phyloP scores from a whole-genome alignment of 176 grass and related monocot species.

The Carex kokanica region DNA sequence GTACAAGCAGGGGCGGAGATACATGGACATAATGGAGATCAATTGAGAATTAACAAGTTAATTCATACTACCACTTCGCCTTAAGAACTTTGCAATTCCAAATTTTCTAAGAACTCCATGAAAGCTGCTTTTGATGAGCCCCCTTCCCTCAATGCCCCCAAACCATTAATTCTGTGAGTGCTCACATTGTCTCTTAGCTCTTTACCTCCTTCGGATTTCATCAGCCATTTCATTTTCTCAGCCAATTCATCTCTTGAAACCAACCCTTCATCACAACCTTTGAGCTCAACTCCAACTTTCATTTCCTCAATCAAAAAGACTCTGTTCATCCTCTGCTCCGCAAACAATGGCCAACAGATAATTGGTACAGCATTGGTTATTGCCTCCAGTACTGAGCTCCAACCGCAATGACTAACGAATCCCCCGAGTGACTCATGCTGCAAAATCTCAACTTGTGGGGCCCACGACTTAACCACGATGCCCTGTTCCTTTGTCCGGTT shows the following conservation, averaged over 20 bases:
- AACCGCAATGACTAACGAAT: conserved; percentile 33
- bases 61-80: no score
- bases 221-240: conserved; percentile 24
- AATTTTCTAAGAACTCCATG: conserved; percentile 29
- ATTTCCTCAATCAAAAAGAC: conserved; percentile 16
- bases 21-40: no score
- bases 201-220: conserved; percentile 4
- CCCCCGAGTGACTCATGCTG: conserved; percentile 12
- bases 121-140: conserved; percentile 30
- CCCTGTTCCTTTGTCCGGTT: conserved; percentile 18
- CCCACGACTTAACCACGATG: conserved; percentile 22
- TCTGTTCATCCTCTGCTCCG: conserved; percentile 27
- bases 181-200: background rate
- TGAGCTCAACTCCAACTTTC: conserved; percentile 15
- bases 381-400: conserved; percentile 28
- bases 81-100: background rate
- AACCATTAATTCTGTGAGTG: conserved; percentile 29
- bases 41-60: no score
- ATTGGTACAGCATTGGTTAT: conserved; percentile 7
- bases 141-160: conserved; percentile 20
- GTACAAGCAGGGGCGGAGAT: no score
- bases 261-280: conserved; percentile 13
- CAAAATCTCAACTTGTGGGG: conserved; percentile 32
- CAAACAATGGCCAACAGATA: conserved; percentile 23
- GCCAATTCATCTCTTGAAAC: conserved; percentile 19